phyloP scores from a whole-genome alignment of 2,329 filamentous ascomycete genomes.

The Aspergillus spinulosporus region DNA sequence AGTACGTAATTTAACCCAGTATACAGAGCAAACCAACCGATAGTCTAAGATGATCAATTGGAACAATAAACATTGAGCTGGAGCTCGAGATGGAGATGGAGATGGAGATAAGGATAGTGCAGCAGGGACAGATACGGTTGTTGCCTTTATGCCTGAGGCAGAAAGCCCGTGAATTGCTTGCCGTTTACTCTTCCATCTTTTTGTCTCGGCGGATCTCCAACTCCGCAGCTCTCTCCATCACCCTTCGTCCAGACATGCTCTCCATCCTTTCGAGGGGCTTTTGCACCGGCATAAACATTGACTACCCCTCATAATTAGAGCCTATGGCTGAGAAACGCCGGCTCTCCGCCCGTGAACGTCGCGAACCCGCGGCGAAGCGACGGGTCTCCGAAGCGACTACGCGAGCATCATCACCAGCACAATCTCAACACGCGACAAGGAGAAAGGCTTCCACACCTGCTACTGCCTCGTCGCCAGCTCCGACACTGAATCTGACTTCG shows the following conservation, averaged over 20 bases:
- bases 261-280: background rate
- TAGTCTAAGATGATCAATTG: background rate
- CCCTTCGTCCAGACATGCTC: constrained; percentile 13
- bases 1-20: background rate
- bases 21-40: background rate
- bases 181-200: background rate
- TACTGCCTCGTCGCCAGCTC: constrained; percentile 26
- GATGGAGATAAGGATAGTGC: background rate
- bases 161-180: constrained; percentile 1
- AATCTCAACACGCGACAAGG: constrained; percentile 29
- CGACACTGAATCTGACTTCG: constrained; percentile 28
- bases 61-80: background rate
- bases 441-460: constrained; percentile 38
- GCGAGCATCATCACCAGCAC: constrained; percentile 25
- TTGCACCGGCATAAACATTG: constrained; percentile 2
- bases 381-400: constrained; percentile 43
- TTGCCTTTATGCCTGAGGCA: constrained; percentile 5
- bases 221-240: constrained; percentile 11
- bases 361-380: constrained; percentile 46
- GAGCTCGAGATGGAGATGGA: background rate
- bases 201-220: constrained; percentile 1
- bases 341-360: constrained; percentile 45
- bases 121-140: background rate
- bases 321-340: constrained; percentile 47
- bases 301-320: constrained; percentile 5